phyloP scores from a whole-genome alignment of 768 basidiomycete species.

The Saitozyma podzolica region DNA sequence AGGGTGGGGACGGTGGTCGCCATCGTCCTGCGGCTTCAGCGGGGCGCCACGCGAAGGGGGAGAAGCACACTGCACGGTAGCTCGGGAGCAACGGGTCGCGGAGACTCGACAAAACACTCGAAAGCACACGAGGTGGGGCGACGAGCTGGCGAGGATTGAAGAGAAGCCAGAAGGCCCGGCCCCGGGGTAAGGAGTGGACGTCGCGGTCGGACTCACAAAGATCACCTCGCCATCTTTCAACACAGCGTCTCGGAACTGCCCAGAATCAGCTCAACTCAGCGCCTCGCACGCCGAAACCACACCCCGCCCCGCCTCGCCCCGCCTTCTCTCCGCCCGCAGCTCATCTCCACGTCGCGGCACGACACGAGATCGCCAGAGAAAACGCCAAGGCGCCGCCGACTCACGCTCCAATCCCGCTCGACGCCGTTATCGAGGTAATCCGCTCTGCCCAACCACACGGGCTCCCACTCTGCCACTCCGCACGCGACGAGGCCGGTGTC shows the following conservation, averaged over 20 bases:
- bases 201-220: conserved; percentile 23
- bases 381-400: too few relatives aligned
- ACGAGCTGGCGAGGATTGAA: too few relatives aligned
- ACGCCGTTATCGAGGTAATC: conserved; percentile 50
- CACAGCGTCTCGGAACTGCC: conserved; percentile 44
- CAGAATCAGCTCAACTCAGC: background rate
- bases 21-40: conserved; percentile 40
- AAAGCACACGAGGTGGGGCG: too few relatives aligned
- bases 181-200: too few relatives aligned
- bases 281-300: too few relatives aligned
- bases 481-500: conserved; percentile 2
- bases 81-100: too few relatives aligned
- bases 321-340: too few relatives aligned
- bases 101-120: too few relatives aligned
- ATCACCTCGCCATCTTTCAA: conserved; percentile 49
- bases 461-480: conserved; percentile 49
- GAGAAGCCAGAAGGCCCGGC: too few relatives aligned
- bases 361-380: too few relatives aligned
- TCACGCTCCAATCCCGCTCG: conserved; percentile 50
- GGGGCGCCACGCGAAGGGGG: conserved; percentile 19
- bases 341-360: conserved; percentile 1
- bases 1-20: conserved; percentile 34
- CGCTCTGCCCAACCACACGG: conserved; percentile 45
- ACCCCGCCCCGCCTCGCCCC: too few relatives aligned
- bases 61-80: too few relatives aligned